phyloP scores from a whole-genome alignment of 179 eudicot genomes.

The Patellifolia procumbens region DNA sequence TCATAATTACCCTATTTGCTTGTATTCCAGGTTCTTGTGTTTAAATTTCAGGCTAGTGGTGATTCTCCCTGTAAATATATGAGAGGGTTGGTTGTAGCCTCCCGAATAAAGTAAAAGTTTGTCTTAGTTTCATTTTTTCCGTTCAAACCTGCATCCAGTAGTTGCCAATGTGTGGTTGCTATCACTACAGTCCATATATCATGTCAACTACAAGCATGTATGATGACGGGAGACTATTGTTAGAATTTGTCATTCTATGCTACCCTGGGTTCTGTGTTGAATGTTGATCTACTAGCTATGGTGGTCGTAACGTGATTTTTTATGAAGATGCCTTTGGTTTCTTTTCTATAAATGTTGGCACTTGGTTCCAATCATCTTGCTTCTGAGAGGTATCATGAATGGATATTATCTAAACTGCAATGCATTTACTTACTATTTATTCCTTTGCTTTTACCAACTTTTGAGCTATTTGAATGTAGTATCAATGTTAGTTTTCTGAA shows the following conservation, averaged over 20 bases:
- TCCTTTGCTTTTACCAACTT: no score
- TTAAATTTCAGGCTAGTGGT: no score
- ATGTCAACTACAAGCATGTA: background rate
- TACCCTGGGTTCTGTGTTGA: background rate
- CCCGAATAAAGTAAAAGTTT: no score
- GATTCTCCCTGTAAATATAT: no score
- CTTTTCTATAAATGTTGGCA: background rate
- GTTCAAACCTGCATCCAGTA: no score
- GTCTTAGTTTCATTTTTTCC: no score
- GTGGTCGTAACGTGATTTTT: background rate
- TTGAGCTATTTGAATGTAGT: background rate
- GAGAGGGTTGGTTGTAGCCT: no score
- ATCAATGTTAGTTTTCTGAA: background rate
- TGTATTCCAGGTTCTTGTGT: no score
- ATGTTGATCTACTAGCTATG: background rate
- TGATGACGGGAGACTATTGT: background rate
- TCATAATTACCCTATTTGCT: no score
- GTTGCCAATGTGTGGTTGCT: background rate
- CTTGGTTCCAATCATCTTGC: background rate
- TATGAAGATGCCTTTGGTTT: background rate
- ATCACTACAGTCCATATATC: background rate
- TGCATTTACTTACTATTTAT: no score
- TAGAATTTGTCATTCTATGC: background rate
- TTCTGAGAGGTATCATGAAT: background rate
- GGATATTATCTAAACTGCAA: no score